These are phyloP conservation scores for Blakeslea trispora DNA, from an alignment of 371 early-diverging fungal species.

Conservation along the genomic window DNA sequence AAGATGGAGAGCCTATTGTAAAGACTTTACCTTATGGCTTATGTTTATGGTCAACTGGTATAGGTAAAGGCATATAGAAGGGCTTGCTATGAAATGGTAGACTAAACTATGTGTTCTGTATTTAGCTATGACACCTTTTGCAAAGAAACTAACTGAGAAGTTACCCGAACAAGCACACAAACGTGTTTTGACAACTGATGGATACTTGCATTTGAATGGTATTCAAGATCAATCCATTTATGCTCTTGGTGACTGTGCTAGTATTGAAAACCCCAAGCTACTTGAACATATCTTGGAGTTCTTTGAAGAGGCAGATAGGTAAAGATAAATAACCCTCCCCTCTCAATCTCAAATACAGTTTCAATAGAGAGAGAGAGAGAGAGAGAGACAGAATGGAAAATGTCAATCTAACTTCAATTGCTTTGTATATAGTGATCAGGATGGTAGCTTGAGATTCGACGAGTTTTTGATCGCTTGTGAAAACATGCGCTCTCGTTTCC, in stretches of 20 bases:
- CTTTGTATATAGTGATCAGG: slow-evolving; percentile 37
- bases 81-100: background rate
- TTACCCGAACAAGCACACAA: slow-evolving; percentile 57
- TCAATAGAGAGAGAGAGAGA: background rate
- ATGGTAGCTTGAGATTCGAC: slow-evolving; percentile 43
- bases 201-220: slow-evolving; percentile 68
- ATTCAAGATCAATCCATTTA: slow-evolving; percentile 65
- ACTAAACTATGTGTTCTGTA: too few species aligned
- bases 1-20: slow-evolving; percentile 11
- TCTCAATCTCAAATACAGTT: too few species aligned
- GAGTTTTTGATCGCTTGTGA: slow-evolving; percentile 20
- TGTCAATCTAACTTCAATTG: too few species aligned
- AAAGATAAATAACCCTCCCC: too few species aligned
- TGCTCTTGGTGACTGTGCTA: slow-evolving; percentile 90
- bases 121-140: slow-evolving; percentile 74
- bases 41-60: slow-evolving; percentile 87
- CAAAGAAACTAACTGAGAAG: slow-evolving; percentile 51
- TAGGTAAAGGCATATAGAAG: slow-evolving; percentile 39
- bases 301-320: slow-evolving; percentile 55
- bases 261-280: slow-evolving; percentile 72
- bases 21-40: slow-evolving; percentile 67
- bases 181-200: slow-evolving; percentile 76
- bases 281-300: slow-evolving; percentile 54
- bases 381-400: background rate
- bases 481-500: slow-evolving; percentile 45